Conservation (phyloP, 2,329 filamentous ascomycete species). For the Fusarium sp. region DNA sequence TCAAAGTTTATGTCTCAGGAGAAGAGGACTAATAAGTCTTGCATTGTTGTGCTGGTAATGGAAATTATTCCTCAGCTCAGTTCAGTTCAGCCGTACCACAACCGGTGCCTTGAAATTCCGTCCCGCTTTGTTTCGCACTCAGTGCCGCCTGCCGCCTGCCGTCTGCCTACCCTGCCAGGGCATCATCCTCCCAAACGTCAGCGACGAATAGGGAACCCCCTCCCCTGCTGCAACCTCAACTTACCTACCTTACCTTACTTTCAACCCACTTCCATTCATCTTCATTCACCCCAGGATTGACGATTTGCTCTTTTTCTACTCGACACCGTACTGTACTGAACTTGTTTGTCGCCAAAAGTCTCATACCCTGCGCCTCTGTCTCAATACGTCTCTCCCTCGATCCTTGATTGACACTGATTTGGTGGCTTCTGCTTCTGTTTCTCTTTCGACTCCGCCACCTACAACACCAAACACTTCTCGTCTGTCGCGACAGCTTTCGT, state of each 20-base stretch:
- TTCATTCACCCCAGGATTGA: slow-evolving; percentile 7
- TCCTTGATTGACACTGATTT: not conserved
- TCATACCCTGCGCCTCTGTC: slow-evolving; percentile 21
- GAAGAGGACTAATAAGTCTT: not conserved
- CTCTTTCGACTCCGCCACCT: slow-evolving; percentile 30
- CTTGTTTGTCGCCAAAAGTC: not conserved
- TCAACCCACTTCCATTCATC: not conserved
- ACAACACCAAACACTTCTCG: slow-evolving; percentile 22
- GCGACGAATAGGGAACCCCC: slow-evolving; percentile 33
- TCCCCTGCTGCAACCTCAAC: slow-evolving; percentile 24
- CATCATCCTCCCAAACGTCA: slow-evolving; percentile 39
- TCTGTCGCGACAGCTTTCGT: slow-evolving; percentile 10
- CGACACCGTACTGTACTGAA: not conserved
- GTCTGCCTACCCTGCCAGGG: slow-evolving; percentile 28
- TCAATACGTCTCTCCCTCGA: slow-evolving; percentile 31
- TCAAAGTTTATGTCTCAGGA: slow-evolving; percentile 21
- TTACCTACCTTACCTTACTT: not conserved
- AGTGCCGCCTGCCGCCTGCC: slow-evolving; percentile 3
- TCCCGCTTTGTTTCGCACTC: slow-evolving; percentile 27
- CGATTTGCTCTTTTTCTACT: not conserved
- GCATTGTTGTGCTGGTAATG: slow-evolving; percentile 13
- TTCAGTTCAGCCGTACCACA: not conserved
- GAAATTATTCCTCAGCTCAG: not conserved
- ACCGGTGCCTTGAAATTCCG: slow-evolving; percentile 51
- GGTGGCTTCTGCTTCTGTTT: slow-evolving; percentile 31